Evolutionary conservation across 1,139 yeast genomes (phyloP).

Genomic region (Geotrichum cucujoidarum): DNA sequence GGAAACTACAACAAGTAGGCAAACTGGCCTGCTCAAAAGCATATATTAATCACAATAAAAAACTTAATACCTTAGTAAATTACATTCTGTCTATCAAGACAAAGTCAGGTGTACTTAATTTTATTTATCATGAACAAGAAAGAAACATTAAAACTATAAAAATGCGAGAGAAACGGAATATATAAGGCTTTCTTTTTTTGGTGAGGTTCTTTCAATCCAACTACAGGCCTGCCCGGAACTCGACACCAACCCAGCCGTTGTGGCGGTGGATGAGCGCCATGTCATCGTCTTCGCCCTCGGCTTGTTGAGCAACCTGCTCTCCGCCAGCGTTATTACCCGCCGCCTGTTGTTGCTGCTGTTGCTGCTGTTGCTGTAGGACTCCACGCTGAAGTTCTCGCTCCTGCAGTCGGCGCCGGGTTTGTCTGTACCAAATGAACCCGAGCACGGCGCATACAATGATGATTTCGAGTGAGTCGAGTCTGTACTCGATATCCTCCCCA

Average conservation of each 20-base stretch:
- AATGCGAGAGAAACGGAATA: too few relatives aligned
- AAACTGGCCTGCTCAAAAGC: neutral
- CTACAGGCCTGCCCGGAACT: too few relatives aligned
- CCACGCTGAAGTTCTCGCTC: conserved; percentile 1
- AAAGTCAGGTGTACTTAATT: too few relatives aligned
- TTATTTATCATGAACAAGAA: too few relatives aligned
- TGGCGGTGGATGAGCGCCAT: too few relatives aligned
- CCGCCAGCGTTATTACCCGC: neutral
- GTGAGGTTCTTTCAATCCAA: too few relatives aligned
- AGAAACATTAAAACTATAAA: neutral
- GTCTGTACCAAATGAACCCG: conserved; percentile 14
- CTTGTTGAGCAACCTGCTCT: neutral
- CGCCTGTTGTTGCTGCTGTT: neutral
- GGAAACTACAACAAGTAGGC: conserved; percentile 1
- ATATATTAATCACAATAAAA: too few relatives aligned
- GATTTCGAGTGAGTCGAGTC: conserved; percentile 5
- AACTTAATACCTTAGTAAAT: neutral
- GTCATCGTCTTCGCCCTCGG: too few relatives aligned
- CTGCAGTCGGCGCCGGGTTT: conserved; percentile 6
- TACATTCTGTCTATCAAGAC: too few relatives aligned
- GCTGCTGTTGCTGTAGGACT: conserved; percentile 3
- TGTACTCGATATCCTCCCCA: neutral
- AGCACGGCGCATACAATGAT: conserved; percentile 6
- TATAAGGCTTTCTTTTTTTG: too few relatives aligned
- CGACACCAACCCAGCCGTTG: too few relatives aligned